These are phyloP conservation scores for Geotrichum restrictum DNA, from an alignment of 1,139 yeast genomes.

Conservation along the genomic window DNA sequence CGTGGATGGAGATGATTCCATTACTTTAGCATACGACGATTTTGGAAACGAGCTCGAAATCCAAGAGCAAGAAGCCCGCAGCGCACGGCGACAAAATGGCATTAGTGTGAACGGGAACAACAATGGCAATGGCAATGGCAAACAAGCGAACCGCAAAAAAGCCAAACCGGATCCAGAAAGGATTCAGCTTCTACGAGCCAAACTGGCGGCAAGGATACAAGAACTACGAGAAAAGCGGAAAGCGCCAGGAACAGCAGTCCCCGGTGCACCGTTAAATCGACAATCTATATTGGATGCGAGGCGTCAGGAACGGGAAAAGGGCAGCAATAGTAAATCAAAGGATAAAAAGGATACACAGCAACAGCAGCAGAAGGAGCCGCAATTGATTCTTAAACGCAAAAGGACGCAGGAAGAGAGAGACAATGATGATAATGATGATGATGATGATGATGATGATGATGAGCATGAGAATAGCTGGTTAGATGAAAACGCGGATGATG, in stretches of 20 bases:
- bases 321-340: conserved; percentile 30
- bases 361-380: conserved; percentile 1
- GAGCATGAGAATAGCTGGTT: too few relatives aligned
- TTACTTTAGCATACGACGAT: conserved; percentile 65
- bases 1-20: conserved; percentile 37
- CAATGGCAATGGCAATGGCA: too few relatives aligned
- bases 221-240: conserved; percentile 73
- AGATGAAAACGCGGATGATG: background rate
- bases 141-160: too few relatives aligned
- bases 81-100: background rate
- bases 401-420: background rate
- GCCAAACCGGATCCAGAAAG: conserved; percentile 41
- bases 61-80: conserved; percentile 1
- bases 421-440: background rate
- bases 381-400: background rate
- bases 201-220: conserved; percentile 68
- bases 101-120: background rate
- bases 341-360: conserved; percentile 43
- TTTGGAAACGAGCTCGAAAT: conserved; percentile 41
- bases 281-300: conserved; percentile 44
- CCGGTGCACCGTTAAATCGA: conserved; percentile 70
- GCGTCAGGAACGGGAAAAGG: conserved; percentile 37
- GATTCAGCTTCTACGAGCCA: conserved; percentile 61
- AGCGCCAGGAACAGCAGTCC: conserved; percentile 79
- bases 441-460: too few relatives aligned